These are phyloP conservation scores for Curvularia spicifera DNA, from an alignment of 2,329 filamentous ascomycete species.

Conservation along the genomic window DNA sequence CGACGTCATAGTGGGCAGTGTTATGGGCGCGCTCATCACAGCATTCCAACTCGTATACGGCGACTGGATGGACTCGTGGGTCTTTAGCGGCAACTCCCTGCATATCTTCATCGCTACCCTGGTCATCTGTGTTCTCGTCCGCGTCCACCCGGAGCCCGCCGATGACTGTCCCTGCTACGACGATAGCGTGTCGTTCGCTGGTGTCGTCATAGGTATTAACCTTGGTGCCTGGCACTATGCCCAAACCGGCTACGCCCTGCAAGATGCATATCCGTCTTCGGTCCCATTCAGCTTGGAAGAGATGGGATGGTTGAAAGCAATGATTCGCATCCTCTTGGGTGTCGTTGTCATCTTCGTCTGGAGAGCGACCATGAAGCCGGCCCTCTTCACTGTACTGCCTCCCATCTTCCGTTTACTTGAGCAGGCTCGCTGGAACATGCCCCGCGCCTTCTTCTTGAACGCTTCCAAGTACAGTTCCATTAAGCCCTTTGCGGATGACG, in stretches of 20 bases:
- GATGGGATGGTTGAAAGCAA: conserved; percentile 69
- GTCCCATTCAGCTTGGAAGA: conserved; percentile 70
- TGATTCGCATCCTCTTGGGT: conserved; percentile 75
- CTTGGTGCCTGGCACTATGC: conserved; percentile 83
- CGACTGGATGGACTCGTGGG: conserved; percentile 70
- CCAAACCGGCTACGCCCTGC: conserved; percentile 61
- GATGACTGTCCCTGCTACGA: conserved; percentile 98
- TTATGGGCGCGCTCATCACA: conserved; percentile 72
- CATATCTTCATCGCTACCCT: conserved; percentile 69
- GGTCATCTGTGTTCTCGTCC: conserved; percentile 75
- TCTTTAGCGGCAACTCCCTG: conserved; percentile 62
- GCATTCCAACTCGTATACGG: conserved; percentile 63
- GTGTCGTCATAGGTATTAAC: conserved; percentile 84
- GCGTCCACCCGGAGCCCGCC: conserved; percentile 92
- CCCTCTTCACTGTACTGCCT: conserved; percentile 76
- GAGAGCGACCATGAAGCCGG: conserved; percentile 88
- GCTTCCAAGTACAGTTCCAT: conserved; percentile 91
- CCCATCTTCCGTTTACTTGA: conserved; percentile 88
- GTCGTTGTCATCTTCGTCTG: conserved; percentile 86
- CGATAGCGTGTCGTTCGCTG: conserved; percentile 91
- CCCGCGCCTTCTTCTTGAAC: conserved; percentile 87
- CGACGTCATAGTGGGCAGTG: conserved; percentile 82
- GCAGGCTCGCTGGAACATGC: conserved; percentile 76
- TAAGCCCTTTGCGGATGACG: conserved; percentile 72
- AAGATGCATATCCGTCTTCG: conserved; percentile 62